These are phyloP conservation scores for Nemania sp. DNA, from an alignment of 2,329 filamentous ascomycete genomes.

Conservation along the genomic window DNA sequence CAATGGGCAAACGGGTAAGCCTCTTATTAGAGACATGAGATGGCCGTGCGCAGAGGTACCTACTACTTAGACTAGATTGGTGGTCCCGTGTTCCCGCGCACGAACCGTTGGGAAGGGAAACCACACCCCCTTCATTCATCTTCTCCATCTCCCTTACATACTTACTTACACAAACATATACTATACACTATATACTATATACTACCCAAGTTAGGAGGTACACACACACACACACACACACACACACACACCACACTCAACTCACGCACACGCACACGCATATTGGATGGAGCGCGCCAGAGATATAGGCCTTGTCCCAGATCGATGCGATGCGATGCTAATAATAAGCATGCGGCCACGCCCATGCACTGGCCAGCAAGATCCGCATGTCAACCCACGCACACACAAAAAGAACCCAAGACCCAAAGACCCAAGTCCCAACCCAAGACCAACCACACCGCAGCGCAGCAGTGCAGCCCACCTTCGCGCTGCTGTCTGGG, in stretches of 20 bases:
- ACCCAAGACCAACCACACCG: neutral
- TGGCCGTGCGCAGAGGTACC: conserved; percentile 28
- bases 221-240: neutral
- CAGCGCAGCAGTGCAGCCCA: conserved; percentile 18
- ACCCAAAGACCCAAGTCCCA: conserved; percentile 23
- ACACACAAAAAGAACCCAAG: neutral
- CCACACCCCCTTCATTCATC: neutral
- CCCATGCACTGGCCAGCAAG: conserved; percentile 27
- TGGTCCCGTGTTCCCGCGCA: neutral
- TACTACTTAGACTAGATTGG: neutral
- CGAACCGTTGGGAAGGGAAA: conserved; percentile 2
- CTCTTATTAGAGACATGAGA: conserved; percentile 1
- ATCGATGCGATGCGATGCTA: conserved; percentile 27
- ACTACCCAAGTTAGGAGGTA: neutral
- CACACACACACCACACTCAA: neutral
- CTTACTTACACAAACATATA: neutral
- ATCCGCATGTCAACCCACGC: conserved; percentile 32
- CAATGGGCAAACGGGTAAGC: conserved; percentile 1
- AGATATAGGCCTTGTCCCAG: conserved; percentile 7
- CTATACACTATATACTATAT: neutral
- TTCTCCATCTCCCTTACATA: neutral
- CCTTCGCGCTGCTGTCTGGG: conserved; percentile 13
- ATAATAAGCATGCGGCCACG: conserved; percentile 33
- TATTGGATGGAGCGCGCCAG: neutral
- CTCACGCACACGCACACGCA: neutral